Evolutionary conservation across 306 rosid genomes (phyloP).

Genomic region (Geum urbanum): DNA sequence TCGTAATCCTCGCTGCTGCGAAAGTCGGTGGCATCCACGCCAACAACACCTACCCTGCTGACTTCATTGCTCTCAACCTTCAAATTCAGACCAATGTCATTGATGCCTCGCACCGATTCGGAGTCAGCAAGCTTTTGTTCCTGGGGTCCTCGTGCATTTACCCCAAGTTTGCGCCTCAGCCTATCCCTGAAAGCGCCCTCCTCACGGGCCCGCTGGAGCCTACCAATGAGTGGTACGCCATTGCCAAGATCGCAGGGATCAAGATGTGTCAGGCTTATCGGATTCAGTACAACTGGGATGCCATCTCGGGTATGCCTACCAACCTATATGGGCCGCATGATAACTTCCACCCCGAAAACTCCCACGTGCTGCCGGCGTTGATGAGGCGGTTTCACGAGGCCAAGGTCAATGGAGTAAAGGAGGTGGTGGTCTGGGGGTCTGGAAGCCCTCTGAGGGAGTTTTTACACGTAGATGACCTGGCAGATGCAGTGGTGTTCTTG

Average conservation of each 20-base stretch:
- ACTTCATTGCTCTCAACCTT: conserved; percentile 79
- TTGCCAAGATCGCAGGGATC: conserved; percentile 94
- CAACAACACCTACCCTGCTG: conserved; percentile 88
- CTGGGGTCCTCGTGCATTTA: conserved; percentile 92
- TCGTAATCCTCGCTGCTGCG: conserved; percentile 85
- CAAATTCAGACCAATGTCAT: conserved; percentile 91
- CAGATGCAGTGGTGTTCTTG: conserved; percentile 69
- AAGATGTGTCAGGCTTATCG: conserved; percentile 95
- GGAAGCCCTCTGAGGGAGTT: conserved; percentile 96
- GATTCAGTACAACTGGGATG: conserved; percentile 76
- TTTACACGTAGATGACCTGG: conserved; percentile 84
- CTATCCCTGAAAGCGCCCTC: conserved; percentile 73
- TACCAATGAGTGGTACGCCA: conserved; percentile 94
- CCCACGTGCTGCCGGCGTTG: conserved; percentile 85
- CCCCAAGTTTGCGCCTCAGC: conserved; percentile 96
- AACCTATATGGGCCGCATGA: conserved; percentile 80
- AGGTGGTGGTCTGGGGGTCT: conserved; percentile 95
- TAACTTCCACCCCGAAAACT: conserved; percentile 87
- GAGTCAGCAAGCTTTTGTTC: conserved; percentile 70
- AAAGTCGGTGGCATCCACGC: conserved; percentile 99
- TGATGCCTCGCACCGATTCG: conserved; percentile 63
- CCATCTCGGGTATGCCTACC: conserved; percentile 98
- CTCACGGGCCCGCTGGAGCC: conserved; percentile 89
- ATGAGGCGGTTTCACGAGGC: conserved; percentile 97
- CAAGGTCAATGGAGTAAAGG: conserved; percentile 63